Evolutionary conservation across 306 rosid species (phyloP), one percentile per base, ranked within the genome.

Genomic region (Cicer arietinum): DNA sequence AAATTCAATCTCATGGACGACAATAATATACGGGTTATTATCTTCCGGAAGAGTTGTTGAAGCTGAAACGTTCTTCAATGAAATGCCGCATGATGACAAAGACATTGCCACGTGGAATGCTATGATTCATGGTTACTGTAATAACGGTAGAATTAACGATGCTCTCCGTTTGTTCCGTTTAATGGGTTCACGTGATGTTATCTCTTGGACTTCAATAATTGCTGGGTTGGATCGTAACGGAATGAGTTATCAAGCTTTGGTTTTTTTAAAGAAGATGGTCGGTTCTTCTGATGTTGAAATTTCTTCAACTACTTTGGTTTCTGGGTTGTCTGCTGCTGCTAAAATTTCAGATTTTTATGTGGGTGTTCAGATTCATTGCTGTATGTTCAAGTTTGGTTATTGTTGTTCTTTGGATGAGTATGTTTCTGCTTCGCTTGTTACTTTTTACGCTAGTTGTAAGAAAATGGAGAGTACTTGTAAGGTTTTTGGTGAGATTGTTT

Each of bases 151-250:
- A 83, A 82, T 87, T 20, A 82, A 77, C 14, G 90, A 87, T 46
- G 97, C 96, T 8, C 20, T 87, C n/a, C 73, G 79, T 3, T 80
- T 89, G 84, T 91, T 93, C 59, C 61, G 41, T 39, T 61, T 58
- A 50, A 91, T 93, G 93, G 96, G 92, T 44, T 53, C 6, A 1
- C 77, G 70, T 71, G 87, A 93, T 63, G 88, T 81, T 57, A 88
- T 93, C 80, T 85, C 98, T 0, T 93, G 97, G 97, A 89, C 96
- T 85, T 86, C 87, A 0, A 77, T 91, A 70, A 85, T 93, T 80
- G 81, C 75, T 18, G 97, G 98, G 78, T 86, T 93, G 68, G 89
- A 85, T 60, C 88, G 82, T 54, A 91, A 87, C 67, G 97, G 91
- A 63, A 86, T 59, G 86, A 87, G 89, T 25, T 42, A 70, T 14